These are phyloP conservation scores for Penicillium turbatum DNA, from an alignment of 495 filamentous ascomycete genomes.

Conservation along the genomic window DNA sequence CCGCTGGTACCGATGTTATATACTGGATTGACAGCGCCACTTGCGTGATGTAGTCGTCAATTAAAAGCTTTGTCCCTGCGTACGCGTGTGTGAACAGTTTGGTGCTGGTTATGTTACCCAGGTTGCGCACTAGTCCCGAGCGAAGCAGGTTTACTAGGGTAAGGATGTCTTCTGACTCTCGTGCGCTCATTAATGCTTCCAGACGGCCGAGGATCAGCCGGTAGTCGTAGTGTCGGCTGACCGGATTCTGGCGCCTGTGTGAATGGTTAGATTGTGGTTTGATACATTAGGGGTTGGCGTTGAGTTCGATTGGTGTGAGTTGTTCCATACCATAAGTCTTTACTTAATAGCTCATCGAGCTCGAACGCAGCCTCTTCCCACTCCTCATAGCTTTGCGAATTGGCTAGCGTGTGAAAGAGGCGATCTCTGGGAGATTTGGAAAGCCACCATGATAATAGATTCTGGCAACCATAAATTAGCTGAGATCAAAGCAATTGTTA, in stretches of 20 bases:
- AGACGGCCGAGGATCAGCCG: constrained; percentile 76
- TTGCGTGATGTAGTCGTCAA: constrained; percentile 87
- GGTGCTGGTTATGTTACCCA: constrained; percentile 85
- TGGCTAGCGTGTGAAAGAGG: constrained; percentile 44
- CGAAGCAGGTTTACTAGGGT: constrained; percentile 74
- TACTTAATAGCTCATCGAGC: constrained; percentile 70
- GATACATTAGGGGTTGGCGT: not conserved
- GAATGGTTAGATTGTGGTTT: not conserved
- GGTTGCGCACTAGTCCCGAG: constrained; percentile 81
- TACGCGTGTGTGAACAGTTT: constrained; percentile 82
- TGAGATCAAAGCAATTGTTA: too few species aligned
- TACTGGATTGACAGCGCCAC: constrained; percentile 76
- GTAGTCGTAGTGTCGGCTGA: constrained; percentile 84
- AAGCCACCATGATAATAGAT: constrained; percentile 37
- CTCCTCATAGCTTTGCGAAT: constrained; percentile 68
- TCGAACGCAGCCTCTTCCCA: constrained; percentile 79
- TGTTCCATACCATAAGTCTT: constrained; percentile 72
- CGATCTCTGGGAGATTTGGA: constrained; percentile 35
- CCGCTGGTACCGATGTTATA: constrained; percentile 66
- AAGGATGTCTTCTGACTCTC: constrained; percentile 72
- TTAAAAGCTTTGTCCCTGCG: constrained; percentile 81
- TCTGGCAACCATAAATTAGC: constrained; percentile 17
- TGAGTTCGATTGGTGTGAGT: not conserved
- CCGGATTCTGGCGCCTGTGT: constrained; percentile 70
- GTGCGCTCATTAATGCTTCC: constrained; percentile 64